Evolutionary conservation across 306 rosid genomes (phyloP), one percentile per base, ranked within the genome.

Genomic region (Datisca glomerata): DNA sequence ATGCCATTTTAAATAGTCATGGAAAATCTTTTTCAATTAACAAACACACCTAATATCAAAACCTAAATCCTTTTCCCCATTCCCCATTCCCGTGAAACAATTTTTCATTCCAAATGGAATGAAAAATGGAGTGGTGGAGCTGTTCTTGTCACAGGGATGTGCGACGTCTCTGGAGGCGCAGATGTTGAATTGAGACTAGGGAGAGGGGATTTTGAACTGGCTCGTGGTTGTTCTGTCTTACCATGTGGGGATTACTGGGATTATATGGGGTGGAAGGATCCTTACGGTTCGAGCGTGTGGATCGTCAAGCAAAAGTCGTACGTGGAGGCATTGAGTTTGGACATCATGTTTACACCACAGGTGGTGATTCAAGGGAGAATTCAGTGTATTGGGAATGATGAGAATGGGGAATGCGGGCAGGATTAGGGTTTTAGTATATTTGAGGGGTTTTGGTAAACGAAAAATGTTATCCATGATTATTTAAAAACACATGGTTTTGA

Each of bases 201-300:
- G 16, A 67, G 95, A 24, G 95, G 95, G 24, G 95, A 89, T 45
- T 83, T 83, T 3, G 68, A 22, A 44, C 53, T 35, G 55, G 91
- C 73, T 66, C 4, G 84, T 83, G 63, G 75, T 83, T 60, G 69
- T 80, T 8, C 25, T 89, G 49, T 79, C 66, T 0, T 81, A 69
- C 60, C 98, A 89, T 24, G 98, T 89, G 38, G n/a, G n/a, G 98
- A 89, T 49, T 89, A 84, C 25, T 89, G 98, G 98, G 98, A 89
- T 24, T 75, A 89, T 38, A 43, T 66, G 81, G 98, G 98, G 9
- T 89, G 98, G 98, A 89, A 89, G 56, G 98, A 89, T 34, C 95
- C 98, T 0, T 89, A 43, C 13, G 98, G 95, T 2, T 78, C 89
- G 0, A 89, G 86, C 58, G 91, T 66, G 16, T 78, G 81, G 76